phyloP scores from a whole-genome alignment of 2,329 filamentous ascomycete species.

The Microcyclospora tardicrescens region DNA sequence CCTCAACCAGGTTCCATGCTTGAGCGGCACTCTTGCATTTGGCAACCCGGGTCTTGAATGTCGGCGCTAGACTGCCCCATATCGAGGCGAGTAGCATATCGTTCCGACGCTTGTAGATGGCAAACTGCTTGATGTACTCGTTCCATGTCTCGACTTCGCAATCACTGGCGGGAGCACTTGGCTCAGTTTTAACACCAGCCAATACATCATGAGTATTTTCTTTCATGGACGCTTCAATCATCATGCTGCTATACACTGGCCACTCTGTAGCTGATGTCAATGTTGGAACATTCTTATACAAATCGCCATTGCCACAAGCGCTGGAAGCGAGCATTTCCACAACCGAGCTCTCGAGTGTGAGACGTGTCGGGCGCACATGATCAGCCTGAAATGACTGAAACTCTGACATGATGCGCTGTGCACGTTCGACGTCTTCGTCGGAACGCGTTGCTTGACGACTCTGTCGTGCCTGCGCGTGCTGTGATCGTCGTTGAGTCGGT shows the following conservation, averaged over 20 bases:
- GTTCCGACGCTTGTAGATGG: conserved; percentile 21
- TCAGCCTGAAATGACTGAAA: conserved; percentile 15
- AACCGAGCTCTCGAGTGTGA: conserved; percentile 15
- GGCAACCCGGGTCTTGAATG: conserved; percentile 15
- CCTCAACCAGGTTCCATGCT: conserved; percentile 17
- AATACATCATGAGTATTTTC: conserved; percentile 21
- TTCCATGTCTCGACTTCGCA: conserved; percentile 19
- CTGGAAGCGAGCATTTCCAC: conserved; percentile 20
- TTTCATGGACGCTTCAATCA: conserved; percentile 17
- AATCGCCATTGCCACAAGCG: conserved; percentile 19
- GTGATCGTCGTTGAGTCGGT: too few species aligned
- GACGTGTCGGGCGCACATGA: conserved; percentile 12
- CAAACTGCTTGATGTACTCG: conserved; percentile 22
- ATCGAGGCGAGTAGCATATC: conserved; percentile 15
- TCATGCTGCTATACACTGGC: conserved; percentile 15
- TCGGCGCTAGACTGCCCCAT: conserved; percentile 11
- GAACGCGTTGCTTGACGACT: not conserved
- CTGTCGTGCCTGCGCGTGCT: not conserved
- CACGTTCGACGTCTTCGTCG: not conserved
- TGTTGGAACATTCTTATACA: conserved; percentile 12
- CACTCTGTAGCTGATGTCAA: conserved; percentile 13
- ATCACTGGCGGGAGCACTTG: conserved; percentile 10
- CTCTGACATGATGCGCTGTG: conserved; percentile 9
- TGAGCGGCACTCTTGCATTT: conserved; percentile 11
- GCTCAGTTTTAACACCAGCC: conserved; percentile 16